Conservation (phyloP, 768 basidiomycete genomes). For the Boletellus ananas region DNA sequence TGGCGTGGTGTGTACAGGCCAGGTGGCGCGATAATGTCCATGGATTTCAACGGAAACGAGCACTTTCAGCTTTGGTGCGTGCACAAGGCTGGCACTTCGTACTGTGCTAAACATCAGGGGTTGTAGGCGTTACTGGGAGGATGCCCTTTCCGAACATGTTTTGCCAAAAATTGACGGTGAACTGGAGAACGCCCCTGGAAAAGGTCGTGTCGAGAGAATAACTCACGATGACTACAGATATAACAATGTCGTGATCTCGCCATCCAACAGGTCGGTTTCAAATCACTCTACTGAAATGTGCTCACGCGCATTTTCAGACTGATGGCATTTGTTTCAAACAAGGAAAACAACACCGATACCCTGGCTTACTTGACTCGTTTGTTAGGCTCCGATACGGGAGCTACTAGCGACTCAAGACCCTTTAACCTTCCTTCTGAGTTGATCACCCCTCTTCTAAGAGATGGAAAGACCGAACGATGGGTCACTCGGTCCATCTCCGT, state of each 20-base stretch:
- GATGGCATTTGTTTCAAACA: conserved; percentile 40
- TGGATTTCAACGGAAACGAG: conserved; percentile 41
- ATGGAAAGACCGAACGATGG: conserved; percentile 34
- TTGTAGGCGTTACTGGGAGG: conserved; percentile 43
- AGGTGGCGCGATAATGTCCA: conserved; percentile 36
- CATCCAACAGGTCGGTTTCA: conserved; percentile 34
- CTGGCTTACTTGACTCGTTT: conserved; percentile 35
- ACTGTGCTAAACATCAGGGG: not conserved
- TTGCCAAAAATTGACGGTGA: conserved; percentile 37
- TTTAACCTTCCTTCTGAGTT: conserved; percentile 33
- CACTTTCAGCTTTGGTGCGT: conserved; percentile 40
- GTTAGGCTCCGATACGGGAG: conserved; percentile 30
- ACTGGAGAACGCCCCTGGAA: conserved; percentile 37
- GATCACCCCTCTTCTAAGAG: conserved; percentile 31
- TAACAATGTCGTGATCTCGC: conserved; percentile 25
- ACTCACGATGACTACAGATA: conserved; percentile 39
- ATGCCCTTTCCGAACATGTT: conserved; percentile 21
- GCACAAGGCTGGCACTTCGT: not conserved
- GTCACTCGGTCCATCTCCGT: conserved; percentile 32
- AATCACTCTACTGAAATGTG: not conserved
- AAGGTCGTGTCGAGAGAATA: conserved; percentile 39
- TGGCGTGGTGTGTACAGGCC: conserved; percentile 37
- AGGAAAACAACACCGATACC: conserved; percentile 38
- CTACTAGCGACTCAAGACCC: conserved; percentile 23
- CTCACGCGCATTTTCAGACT: conserved; percentile 24